Evolutionary conservation across 306 rosid genomes (phyloP).

Genomic region (Prunus salicina): DNA sequence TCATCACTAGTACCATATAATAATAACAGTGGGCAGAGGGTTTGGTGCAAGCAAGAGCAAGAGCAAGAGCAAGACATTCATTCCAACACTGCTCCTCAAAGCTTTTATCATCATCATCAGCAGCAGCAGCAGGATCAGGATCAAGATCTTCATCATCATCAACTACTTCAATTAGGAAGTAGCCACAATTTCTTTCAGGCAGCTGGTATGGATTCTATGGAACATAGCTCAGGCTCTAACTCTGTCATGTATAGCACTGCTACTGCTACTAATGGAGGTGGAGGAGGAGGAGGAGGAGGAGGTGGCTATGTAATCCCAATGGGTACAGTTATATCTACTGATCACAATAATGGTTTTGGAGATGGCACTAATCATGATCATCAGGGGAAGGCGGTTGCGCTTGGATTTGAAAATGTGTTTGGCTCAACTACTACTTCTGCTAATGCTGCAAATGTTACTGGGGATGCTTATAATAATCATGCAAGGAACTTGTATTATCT

Average conservation of each 20-base stretch:
- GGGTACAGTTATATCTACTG: slow-evolving; percentile 29
- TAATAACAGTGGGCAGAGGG: slow-evolving; percentile 32
- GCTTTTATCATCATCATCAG: background rate
- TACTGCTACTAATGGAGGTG: background rate
- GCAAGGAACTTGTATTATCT: slow-evolving; percentile 57
- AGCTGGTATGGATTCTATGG: slow-evolving; percentile 34
- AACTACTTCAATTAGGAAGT: slow-evolving; percentile 46
- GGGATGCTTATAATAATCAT: slow-evolving; percentile 32
- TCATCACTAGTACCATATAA: slow-evolving; percentile 20
- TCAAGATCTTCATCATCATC: slow-evolving; percentile 41
- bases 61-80: slow-evolving; percentile 56
- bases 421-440: slow-evolving; percentile 10
- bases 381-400: slow-evolving; percentile 29
- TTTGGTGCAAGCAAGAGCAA: slow-evolving; percentile 84
- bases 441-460: background rate
- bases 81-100: slow-evolving; percentile 4
- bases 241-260: slow-evolving; percentile 30
- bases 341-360: background rate
- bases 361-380: slow-evolving; percentile 17
- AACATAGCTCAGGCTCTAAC: slow-evolving; percentile 63
- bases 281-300: background rate
- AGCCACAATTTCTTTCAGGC: slow-evolving; percentile 64
- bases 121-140: background rate
- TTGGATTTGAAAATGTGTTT: slow-evolving; percentile 44
- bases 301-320: slow-evolving; percentile 47